Base-by-base conservation (phyloP, 345 rosid species). In the Linum trigynum region DNA sequence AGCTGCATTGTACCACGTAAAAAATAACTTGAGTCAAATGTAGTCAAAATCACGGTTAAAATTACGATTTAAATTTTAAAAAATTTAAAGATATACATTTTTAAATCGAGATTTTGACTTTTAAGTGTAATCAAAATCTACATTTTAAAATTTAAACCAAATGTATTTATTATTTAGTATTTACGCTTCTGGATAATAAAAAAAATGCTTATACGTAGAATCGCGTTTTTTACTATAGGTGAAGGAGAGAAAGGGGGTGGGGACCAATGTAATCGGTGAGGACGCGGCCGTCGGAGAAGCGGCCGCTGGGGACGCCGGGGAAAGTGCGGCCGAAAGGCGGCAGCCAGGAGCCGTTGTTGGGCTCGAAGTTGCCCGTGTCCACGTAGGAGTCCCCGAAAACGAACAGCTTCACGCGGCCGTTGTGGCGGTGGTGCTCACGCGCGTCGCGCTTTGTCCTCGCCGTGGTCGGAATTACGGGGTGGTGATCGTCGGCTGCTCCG, bases 251-350 rank as follows among this genome's bases (percentile, higher is more conserved):
- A 14, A 35, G 36, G 39, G 8, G 39, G 14, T 0, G 32, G 32
- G 32, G 32, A 70, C 74, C 74, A 38, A 70, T 43, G 23, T 57
- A 58, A 39, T 70, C 74, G 0, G 74, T 70, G 4, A 70, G 43
- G 37, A 70, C 69, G 15, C 68, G 74, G n/a, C 74, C 74, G 37
- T 70, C 74, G 32, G 74, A 70, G 57, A 64, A 65, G 4, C 74
- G 69, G n/a, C 74, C 74, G 14, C 5, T 38, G 1, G 74, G 74
- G 65, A 57, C 32, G n/a, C 67, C 69, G 5, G 74, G 74, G 39
- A 64, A 70, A 11, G 65, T 70, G 64, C 5, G 2, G 4, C 74
- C 74, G 2, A 43, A 58, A 36, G 74, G 74, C 38, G 50, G 37
- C 17, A 35, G 15, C 74, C 74, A 70, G 17, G 64, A 48, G 1